Evolutionary conservation across 352 stramenopile species (phyloP).

Genomic region (Phytopythium chamaehyphon): DNA sequence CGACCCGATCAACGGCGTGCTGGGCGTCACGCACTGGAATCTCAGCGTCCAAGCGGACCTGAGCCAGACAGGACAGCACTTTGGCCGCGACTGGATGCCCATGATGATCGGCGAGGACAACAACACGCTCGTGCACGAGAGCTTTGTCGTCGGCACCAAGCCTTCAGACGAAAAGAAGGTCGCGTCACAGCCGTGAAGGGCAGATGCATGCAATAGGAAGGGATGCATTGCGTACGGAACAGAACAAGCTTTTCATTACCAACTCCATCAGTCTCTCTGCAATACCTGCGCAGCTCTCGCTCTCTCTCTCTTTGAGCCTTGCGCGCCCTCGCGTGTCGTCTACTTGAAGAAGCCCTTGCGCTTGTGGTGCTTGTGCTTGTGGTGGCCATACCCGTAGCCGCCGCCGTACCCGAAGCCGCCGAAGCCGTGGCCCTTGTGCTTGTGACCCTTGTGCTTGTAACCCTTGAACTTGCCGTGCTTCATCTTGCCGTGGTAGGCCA

Average conservation of each 20-base stretch:
- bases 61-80: slow-evolving; percentile 21
- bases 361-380: slow-evolving; percentile 16
- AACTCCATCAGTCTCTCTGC: not conserved
- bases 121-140: not conserved
- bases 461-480: slow-evolving; percentile 37
- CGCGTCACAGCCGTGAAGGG: not conserved
- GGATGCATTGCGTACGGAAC: not conserved
- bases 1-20: slow-evolving; percentile 34
- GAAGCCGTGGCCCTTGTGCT: slow-evolving; percentile 27
- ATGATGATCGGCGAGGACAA: slow-evolving; percentile 8
- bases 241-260: not conserved
- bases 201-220: not conserved
- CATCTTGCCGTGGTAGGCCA: slow-evolving; percentile 21
- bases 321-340: not conserved
- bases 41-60: slow-evolving; percentile 30
- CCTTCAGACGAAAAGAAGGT: slow-evolving; percentile 3
- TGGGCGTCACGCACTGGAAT: slow-evolving; percentile 28
- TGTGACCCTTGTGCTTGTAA: slow-evolving; percentile 29
- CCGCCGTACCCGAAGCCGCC: slow-evolving; percentile 13
- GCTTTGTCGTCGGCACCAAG: slow-evolving; percentile 4
- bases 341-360: slow-evolving; percentile 29
- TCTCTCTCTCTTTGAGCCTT: not conserved
- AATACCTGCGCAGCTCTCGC: not conserved
- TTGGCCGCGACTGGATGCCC: slow-evolving; percentile 38
- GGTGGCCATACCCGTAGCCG: slow-evolving; percentile 2